Evolutionary conservation across 2,329 filamentous ascomycete genomes (phyloP).

Genomic region (Emmonsia crescens): DNA sequence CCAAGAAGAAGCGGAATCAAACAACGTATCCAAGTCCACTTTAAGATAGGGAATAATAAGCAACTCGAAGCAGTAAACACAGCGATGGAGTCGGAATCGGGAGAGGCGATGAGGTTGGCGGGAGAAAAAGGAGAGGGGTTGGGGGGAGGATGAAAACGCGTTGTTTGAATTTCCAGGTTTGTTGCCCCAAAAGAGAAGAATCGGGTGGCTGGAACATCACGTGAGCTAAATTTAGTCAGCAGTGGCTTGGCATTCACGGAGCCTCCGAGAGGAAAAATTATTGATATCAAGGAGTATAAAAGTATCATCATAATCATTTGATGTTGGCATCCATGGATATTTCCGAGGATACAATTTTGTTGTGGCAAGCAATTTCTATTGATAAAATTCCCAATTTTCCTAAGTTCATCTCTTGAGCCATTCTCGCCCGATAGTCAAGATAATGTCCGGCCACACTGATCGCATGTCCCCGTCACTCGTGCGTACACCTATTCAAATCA

Average conservation of each 20-base stretch:
- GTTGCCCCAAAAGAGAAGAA: conserved; percentile 7
- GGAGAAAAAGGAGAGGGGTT: background rate
- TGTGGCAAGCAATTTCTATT: too few relatives aligned
- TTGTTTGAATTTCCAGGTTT: conserved; percentile 2
- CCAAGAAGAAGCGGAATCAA: background rate
- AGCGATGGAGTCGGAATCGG: background rate
- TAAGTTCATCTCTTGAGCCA: too few relatives aligned
- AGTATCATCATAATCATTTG: too few relatives aligned
- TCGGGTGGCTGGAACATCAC: conserved; percentile 10
- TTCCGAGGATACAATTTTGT: too few relatives aligned
- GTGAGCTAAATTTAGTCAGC: background rate
- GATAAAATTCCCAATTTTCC: too few relatives aligned
- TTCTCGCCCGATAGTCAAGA: too few relatives aligned
- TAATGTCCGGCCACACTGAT: too few relatives aligned
- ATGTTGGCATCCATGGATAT: too few relatives aligned
- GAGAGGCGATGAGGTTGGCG: background rate
- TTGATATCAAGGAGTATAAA: too few relatives aligned
- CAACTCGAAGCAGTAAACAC: background rate
- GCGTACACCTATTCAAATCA: too few relatives aligned
- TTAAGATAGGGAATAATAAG: background rate
- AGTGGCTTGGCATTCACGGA: background rate
- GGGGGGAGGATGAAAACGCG: background rate
- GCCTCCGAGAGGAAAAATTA: background rate
- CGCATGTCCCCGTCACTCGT: too few relatives aligned
- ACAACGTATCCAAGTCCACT: background rate